A percentile compares a stretch with the other conserved stretches of the same genome.
These are phyloP conservation scores for Fusarium keratoplasticum DNA, from an alignment of 2,329 filamentous ascomycete genomes.

Conservation along the genomic window DNA sequence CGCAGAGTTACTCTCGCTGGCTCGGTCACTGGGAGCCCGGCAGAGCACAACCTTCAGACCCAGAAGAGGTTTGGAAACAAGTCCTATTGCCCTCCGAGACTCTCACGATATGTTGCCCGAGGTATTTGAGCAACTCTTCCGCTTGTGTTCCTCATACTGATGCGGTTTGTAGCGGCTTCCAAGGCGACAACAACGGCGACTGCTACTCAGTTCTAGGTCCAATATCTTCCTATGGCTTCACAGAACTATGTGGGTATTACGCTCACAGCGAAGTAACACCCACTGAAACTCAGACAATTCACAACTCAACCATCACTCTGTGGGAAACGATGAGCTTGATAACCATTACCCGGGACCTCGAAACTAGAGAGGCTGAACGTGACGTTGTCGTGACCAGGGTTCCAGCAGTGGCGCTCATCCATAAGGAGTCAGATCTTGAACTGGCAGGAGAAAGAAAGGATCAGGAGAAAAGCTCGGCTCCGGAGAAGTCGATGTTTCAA, in stretches of 20 bases:
- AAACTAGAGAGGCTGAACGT: not conserved
- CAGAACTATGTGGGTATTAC: not conserved
- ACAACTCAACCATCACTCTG: not conserved
- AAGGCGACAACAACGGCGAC: slow-evolving; percentile 7
- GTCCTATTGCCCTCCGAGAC: slow-evolving; percentile 28
- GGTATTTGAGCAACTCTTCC: not conserved
- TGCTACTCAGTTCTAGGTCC: slow-evolving; percentile 29
- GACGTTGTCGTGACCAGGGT: not conserved
- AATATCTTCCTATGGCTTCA: slow-evolving; percentile 1
- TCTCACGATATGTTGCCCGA: slow-evolving; percentile 39
- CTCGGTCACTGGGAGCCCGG: not conserved
- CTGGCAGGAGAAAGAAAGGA: not conserved
- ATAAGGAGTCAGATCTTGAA: slow-evolving; percentile 3
- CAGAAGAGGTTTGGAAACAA: slow-evolving; percentile 7
- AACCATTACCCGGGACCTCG: not conserved
- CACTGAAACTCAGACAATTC: not conserved
- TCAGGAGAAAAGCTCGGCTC: not conserved
- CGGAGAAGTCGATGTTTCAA: not conserved
- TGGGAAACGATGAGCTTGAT: not conserved
- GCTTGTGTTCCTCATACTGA: not conserved
- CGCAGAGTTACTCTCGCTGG: not conserved
- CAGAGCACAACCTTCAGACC: not conserved
- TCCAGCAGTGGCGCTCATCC: slow-evolving; percentile 13
- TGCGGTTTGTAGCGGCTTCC: slow-evolving; percentile 12
- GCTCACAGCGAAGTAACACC: not conserved